phyloP scores from a whole-genome alignment of 2,329 filamentous ascomycete species.

The Byssothecium circinans region DNA sequence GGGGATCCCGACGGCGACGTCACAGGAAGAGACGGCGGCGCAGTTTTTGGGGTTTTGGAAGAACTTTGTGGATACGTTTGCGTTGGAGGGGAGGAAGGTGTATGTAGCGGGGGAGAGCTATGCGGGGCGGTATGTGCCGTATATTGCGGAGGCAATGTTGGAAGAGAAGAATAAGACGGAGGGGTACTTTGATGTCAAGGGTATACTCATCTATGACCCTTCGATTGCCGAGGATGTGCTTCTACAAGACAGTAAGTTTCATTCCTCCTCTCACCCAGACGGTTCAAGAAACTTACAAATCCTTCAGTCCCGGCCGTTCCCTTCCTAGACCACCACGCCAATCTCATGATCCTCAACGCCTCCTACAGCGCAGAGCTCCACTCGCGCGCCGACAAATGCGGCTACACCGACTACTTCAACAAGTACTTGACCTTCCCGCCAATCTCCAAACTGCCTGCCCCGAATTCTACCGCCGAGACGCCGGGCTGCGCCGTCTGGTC shows the following conservation, averaged over 20 bases:
- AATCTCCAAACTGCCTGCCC: constrained; percentile 58
- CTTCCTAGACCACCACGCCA: constrained; percentile 63
- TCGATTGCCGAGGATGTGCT: constrained; percentile 58
- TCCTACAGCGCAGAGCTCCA: constrained; percentile 58
- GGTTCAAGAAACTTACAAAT: constrained; percentile 38
- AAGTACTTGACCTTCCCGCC: constrained; percentile 71
- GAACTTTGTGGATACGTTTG: constrained; percentile 73
- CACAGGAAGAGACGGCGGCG: constrained; percentile 67
- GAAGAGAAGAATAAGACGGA: constrained; percentile 61
- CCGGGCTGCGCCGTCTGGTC: constrained; percentile 62
- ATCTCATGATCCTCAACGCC: constrained; percentile 66
- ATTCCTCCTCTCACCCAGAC: not conserved
- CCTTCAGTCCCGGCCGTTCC: constrained; percentile 53
- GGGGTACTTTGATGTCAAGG: constrained; percentile 67
- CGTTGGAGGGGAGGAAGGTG: constrained; percentile 66
- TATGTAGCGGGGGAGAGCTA: constrained; percentile 76
- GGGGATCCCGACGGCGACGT: constrained; percentile 64
- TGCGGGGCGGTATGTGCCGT: constrained; percentile 65
- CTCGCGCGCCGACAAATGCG: constrained; percentile 58
- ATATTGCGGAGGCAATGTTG: constrained; percentile 73
- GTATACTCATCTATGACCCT: constrained; percentile 74
- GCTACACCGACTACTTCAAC: constrained; percentile 62
- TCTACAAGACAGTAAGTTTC: constrained; percentile 45
- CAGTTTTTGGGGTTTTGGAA: constrained; percentile 79
- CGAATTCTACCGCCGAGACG: constrained; percentile 48